Base-by-base conservation (phyloP, 331 rosid species). In the Malus hybrid region DNA sequence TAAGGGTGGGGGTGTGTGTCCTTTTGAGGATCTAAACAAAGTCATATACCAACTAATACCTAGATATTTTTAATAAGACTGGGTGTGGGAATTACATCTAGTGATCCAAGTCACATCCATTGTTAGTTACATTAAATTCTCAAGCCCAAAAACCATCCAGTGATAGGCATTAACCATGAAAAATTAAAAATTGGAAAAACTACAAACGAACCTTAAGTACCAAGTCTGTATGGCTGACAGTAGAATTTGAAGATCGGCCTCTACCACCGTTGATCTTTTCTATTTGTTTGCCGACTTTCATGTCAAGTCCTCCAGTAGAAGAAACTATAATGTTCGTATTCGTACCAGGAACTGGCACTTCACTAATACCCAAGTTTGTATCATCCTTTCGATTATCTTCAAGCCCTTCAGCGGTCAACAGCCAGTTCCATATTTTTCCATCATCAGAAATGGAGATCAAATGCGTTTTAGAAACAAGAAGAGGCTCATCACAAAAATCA, bases 341-440 rank as follows among this genome's bases (percentile, higher is more conserved):
- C 76, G 77, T 60, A 72, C 73, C 91, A 22, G 71, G 69, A 76
- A 78, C 72, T 48, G 84, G 82, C 70, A 77, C 57, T 71, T 80
- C 82, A 80, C 34, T 73, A 14, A 62, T 63, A 76, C 77, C 83
- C 81, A 81, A 74, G 74, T 79, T 83, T 77, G 80, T 69, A 33
- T 84, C 87, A 68, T 77, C 85, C 70, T 81, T 92, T 80, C 75
- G 84, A 66, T 75, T 39, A 76, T 89, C 88, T 75, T 82, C 89
- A 57, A 54, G 67, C 65, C 90, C 91, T 85, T 95, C 93, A 65
- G 87, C 84, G 76, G 96, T 90, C 86, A 89, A 80, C 68, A 92
- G 90, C 99, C 99, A 95, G 86, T 85, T 85, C 99, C 98, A 95
- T 78, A 95, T 73, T 85, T 92, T 95, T 42, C 98, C 99, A 83